These are phyloP conservation scores for Macrotyloma uniflorum DNA, from an alignment of 306 rosid genomes.

Conservation along the genomic window DNA sequence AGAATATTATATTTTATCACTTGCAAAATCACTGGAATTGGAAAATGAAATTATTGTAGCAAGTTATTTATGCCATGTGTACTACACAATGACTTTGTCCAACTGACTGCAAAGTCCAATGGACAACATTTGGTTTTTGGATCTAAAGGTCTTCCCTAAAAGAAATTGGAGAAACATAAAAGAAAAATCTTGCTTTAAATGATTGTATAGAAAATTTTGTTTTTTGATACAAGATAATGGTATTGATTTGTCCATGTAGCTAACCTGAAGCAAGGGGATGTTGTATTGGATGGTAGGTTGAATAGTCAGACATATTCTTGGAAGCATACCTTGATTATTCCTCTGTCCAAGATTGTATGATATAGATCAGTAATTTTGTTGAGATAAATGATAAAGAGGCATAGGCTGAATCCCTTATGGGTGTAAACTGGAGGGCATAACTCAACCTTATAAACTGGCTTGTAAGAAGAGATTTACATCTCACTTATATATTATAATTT, in stretches of 20 bases:
- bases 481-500: too few species aligned
- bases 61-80: not conserved
- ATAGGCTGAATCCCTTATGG: too few species aligned
- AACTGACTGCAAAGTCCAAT: not conserved
- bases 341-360: not conserved
- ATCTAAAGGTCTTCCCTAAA: not conserved
- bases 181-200: not conserved
- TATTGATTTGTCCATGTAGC: not conserved
- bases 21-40: not conserved
- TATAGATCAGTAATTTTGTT: not conserved
- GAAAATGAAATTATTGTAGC: not conserved
- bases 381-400: too few species aligned
- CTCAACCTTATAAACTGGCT: too few species aligned
- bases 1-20: not conserved
- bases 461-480: too few species aligned
- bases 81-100: not conserved
- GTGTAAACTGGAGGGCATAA: too few species aligned
- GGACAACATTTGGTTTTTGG: not conserved
- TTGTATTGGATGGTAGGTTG: not conserved
- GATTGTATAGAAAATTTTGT: not conserved
- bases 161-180: not conserved
- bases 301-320: not conserved
- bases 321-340: not conserved
- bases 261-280: not conserved
- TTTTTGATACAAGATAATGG: not conserved